Conservation (phyloP, 2,329 filamentous ascomycete species). For the Periconia macrospinosa region DNA sequence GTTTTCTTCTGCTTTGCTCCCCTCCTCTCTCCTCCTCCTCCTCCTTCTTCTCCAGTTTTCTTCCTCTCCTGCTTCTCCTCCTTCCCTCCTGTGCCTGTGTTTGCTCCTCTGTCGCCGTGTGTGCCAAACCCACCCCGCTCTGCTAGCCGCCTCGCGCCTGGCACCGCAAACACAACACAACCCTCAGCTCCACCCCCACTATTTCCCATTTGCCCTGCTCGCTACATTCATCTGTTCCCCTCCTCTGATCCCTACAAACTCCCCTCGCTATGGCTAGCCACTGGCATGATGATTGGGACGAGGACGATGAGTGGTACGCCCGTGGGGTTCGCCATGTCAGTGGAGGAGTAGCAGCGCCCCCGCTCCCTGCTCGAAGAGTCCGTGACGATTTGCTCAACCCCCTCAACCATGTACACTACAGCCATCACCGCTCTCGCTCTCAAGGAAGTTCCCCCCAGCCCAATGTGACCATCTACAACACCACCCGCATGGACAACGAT, state of each 20-base stretch:
- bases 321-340: constrained; percentile 38
- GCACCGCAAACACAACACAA: too few species aligned
- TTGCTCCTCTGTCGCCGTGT: not conserved
- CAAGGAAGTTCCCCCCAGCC: constrained; percentile 48
- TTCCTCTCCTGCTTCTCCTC: constrained; percentile 1
- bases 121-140: not conserved
- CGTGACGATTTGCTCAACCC: constrained; percentile 31
- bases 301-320: constrained; percentile 34
- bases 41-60: constrained; percentile 10
- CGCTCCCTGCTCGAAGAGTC: constrained; percentile 15
- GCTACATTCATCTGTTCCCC: too few species aligned
- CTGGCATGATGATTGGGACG: constrained; percentile 25
- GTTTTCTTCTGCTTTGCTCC: constrained; percentile 15
- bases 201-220: not conserved
- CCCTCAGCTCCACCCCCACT: not conserved
- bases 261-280: constrained; percentile 25
- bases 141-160: not conserved
- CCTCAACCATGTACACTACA: constrained; percentile 25
- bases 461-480: constrained; percentile 52
- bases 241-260: not conserved
- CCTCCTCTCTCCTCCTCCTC: constrained; percentile 10
- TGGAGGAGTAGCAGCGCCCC: not conserved
- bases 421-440: constrained; percentile 49
- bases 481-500: constrained; percentile 43
- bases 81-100: not conserved